A percentile compares a stretch with the other conserved stretches of the same genome.
phyloP scores from a whole-genome alignment of 73 alveolate genomes.

The Tetrahymena borealis region DNA sequence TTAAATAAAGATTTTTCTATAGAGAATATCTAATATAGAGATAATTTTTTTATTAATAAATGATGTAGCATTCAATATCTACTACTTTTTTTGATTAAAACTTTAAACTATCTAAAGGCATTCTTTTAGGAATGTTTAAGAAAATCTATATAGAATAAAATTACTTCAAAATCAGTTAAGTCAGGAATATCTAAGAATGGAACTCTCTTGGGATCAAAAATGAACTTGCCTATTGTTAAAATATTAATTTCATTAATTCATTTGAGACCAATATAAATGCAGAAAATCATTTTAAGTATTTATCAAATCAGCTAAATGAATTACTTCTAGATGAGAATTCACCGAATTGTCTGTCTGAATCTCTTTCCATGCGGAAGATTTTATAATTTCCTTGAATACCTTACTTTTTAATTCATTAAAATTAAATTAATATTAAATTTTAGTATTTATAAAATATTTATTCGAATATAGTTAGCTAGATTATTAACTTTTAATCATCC shows the following conservation, averaged over 20 bases:
- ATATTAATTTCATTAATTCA: no score
- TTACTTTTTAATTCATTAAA: not conserved
- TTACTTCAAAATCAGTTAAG: conserved; percentile 32
- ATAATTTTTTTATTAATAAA: no score
- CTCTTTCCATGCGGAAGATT: not conserved
- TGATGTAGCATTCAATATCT: no score
- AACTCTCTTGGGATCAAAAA: conserved; percentile 16
- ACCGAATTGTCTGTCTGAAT: conserved; percentile 34
- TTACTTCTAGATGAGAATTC: conserved; percentile 31
- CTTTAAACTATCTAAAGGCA: no score
- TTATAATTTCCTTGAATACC: not conserved
- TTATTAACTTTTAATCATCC: not conserved
- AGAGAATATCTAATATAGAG: not conserved
- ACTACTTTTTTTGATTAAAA: not conserved
- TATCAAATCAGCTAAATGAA: not conserved
- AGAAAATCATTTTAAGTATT: no score
- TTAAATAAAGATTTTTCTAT: not conserved
- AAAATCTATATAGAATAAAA: not conserved
- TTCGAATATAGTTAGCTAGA: no score
- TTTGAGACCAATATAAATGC: no score
- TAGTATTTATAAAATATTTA: no score
- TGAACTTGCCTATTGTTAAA: conserved; percentile 6
- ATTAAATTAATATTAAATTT: no score
- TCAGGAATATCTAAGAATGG: conserved; percentile 35
- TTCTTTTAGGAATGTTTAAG: no score